Conservation (phyloP, 1,284 basidiomycete genomes). For the Cutaneotrichosporon sp. region DNA sequence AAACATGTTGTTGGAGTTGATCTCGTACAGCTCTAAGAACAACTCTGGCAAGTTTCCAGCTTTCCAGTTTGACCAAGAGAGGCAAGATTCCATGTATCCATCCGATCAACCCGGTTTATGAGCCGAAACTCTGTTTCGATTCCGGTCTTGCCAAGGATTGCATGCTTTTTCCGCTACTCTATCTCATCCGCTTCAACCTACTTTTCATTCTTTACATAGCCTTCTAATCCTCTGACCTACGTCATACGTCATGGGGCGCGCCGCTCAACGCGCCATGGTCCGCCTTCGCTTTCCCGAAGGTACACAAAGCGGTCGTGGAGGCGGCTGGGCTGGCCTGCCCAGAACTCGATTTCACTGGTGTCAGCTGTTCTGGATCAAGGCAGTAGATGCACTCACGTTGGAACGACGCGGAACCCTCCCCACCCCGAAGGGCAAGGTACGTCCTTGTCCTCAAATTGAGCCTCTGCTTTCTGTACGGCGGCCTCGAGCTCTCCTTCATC, state of each 20-base stretch:
- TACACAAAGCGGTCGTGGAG: slow-evolving; percentile 87
- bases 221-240: too few species aligned
- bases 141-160: too few species aligned
- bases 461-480: slow-evolving; percentile 63
- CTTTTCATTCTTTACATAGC: too few species aligned
- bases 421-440: slow-evolving; percentile 87
- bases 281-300: slow-evolving; percentile 60
- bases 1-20: too few species aligned
- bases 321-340: slow-evolving; percentile 84
- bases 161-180: too few species aligned
- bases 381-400: slow-evolving; percentile 63
- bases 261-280: slow-evolving; percentile 71
- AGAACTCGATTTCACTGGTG: slow-evolving; percentile 78
- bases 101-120: too few species aligned
- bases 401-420: slow-evolving; percentile 94
- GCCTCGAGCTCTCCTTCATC: slow-evolving; percentile 67
- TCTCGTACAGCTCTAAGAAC: too few species aligned
- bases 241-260: slow-evolving; percentile 62
- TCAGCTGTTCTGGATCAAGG: slow-evolving; percentile 1
- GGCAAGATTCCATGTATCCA: too few species aligned
- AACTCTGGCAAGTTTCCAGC: too few species aligned
- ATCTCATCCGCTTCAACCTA: too few species aligned
- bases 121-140: too few species aligned
- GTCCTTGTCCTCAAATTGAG: slow-evolving; percentile 62
- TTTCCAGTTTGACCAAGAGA: too few species aligned